Percentiles rank a stretch among this genome's conserved stretches.
Conservation (phyloP, 1,284 basidiomycete species). For the Pseudozyma hubeiensis region DNA sequence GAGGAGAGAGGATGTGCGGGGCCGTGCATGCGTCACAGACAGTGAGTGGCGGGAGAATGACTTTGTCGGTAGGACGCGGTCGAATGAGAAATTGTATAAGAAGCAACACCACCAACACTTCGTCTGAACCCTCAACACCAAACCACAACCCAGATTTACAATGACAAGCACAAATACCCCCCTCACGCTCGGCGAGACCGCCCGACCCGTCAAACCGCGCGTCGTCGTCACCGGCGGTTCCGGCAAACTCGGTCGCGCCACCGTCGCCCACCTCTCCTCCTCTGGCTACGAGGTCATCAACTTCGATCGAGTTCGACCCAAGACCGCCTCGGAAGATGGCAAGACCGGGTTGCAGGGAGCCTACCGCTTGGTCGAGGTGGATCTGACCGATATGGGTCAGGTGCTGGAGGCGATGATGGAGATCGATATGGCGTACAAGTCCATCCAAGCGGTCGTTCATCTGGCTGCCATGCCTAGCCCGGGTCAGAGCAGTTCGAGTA, state of each 20-base stretch:
- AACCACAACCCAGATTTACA: not conserved
- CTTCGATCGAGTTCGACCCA: constrained; percentile 59
- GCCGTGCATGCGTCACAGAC: no score
- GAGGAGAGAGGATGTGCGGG: no score
- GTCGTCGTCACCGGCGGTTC: constrained; percentile 69
- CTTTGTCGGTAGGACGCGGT: no score
- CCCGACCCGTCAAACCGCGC: constrained; percentile 29
- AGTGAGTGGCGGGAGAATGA: no score
- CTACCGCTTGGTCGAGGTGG: constrained; percentile 59
- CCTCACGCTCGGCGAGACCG: constrained; percentile 24
- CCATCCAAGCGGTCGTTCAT: constrained; percentile 69
- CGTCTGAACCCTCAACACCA: not conserved
- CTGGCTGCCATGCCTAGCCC: constrained; percentile 69
- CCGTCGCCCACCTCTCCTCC: constrained; percentile 65
- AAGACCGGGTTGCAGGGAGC: constrained; percentile 56
- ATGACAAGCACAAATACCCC: not conserved
- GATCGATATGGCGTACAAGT: constrained; percentile 68
- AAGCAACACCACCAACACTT: not conserved
- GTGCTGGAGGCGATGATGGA: constrained; percentile 64
- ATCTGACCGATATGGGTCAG: constrained; percentile 68
- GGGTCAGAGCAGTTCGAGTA: constrained; percentile 64
- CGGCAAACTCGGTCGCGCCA: constrained; percentile 68
- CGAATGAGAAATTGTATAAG: not conserved
- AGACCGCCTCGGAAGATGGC: constrained; percentile 60
- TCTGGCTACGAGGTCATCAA: constrained; percentile 51